A percentile compares a stretch with the other conserved stretches of the same genome.
phyloP scores from a whole-genome alignment of 352 stramenopile species.

The Saprolegnia parasitica region DNA sequence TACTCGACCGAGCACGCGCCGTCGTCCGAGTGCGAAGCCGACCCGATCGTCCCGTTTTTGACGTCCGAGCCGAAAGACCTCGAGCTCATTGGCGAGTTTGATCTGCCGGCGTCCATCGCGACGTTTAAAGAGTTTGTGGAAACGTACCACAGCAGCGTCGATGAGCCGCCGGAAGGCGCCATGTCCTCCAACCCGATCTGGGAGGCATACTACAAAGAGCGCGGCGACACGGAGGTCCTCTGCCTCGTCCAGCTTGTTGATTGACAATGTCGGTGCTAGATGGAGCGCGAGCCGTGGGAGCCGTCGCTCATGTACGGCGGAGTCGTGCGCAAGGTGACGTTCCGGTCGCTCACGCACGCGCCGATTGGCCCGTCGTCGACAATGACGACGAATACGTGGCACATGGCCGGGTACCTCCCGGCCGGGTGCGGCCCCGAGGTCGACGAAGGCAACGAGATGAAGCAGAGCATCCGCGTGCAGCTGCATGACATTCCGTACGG shows the following conservation, averaged over 20 bases:
- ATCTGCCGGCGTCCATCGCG: constrained; percentile 50
- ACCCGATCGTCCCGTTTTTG: constrained; percentile 52
- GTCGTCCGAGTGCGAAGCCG: constrained; percentile 38
- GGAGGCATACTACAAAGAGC: constrained; percentile 59
- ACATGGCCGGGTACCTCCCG: constrained; percentile 35
- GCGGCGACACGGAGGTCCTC: constrained; percentile 54
- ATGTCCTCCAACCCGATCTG: constrained; percentile 31
- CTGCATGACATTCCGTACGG: constrained; percentile 84
- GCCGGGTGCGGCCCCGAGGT: constrained; percentile 29
- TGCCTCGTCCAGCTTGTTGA: background rate
- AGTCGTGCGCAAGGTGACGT: constrained; percentile 57
- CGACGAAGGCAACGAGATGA: constrained; percentile 38
- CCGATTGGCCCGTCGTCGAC: constrained; percentile 76
- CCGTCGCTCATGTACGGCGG: constrained; percentile 63
- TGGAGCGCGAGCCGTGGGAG: constrained; percentile 62
- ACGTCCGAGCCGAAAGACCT: constrained; percentile 59
- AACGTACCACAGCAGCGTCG: constrained; percentile 48
- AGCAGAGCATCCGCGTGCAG: constrained; percentile 56
- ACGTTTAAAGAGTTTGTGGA: constrained; percentile 56
- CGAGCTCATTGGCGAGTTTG: constrained; percentile 66
- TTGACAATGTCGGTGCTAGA: constrained; percentile 19
- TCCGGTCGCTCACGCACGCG: constrained; percentile 70
- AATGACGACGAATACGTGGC: constrained; percentile 76
- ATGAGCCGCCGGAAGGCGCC: constrained; percentile 38
- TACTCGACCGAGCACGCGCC: constrained; percentile 47